Percentiles rank a stretch among this genome's conserved stretches.
These are phyloP conservation scores for cucumber (Cucumis sativus) DNA, from an alignment of 306 rosid species.

Conservation along the genomic window DNA sequence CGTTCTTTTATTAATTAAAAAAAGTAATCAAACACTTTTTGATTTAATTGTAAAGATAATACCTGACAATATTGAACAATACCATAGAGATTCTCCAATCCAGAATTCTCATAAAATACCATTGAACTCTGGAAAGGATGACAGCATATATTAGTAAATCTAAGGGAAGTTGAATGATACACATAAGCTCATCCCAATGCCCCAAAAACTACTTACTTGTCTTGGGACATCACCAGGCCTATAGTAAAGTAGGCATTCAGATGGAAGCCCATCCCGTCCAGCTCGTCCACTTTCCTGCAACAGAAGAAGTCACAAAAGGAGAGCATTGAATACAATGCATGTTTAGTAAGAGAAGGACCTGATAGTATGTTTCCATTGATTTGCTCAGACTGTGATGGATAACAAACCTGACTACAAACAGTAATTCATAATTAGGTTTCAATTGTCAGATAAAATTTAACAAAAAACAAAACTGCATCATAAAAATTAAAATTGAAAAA, in stretches of 20 bases:
- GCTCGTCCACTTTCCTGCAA: slow-evolving; percentile 97
- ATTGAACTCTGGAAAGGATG: slow-evolving; percentile 73
- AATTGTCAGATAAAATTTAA: background rate
- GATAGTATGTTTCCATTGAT: slow-evolving; percentile 96
- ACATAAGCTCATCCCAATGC: background rate
- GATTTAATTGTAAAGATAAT: slow-evolving; percentile 5
- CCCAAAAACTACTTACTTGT: slow-evolving; percentile 39
- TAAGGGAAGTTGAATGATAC: background rate
- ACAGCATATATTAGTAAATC: background rate
- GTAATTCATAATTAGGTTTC: slow-evolving; percentile 18
- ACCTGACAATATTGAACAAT: slow-evolving; percentile 88
- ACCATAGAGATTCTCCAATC: slow-evolving; percentile 85
- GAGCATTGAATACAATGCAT: slow-evolving; percentile 5
- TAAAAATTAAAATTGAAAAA: background rate
- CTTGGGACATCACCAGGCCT: slow-evolving; percentile 86
- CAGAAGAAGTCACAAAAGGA: slow-evolving; percentile 14
- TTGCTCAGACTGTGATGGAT: slow-evolving; percentile 97
- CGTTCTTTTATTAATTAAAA: background rate
- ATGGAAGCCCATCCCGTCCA: slow-evolving; percentile 95
- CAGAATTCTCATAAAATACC: slow-evolving; percentile 92
- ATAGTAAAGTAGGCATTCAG: slow-evolving; percentile 82
- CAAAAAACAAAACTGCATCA: background rate
- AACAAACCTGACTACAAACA: slow-evolving; percentile 89
- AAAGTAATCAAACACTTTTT: background rate
- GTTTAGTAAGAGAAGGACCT: slow-evolving; percentile 41